Evolutionary conservation across 1,284 basidiomycete species (phyloP).

Genomic region (Melampsora americana): DNA sequence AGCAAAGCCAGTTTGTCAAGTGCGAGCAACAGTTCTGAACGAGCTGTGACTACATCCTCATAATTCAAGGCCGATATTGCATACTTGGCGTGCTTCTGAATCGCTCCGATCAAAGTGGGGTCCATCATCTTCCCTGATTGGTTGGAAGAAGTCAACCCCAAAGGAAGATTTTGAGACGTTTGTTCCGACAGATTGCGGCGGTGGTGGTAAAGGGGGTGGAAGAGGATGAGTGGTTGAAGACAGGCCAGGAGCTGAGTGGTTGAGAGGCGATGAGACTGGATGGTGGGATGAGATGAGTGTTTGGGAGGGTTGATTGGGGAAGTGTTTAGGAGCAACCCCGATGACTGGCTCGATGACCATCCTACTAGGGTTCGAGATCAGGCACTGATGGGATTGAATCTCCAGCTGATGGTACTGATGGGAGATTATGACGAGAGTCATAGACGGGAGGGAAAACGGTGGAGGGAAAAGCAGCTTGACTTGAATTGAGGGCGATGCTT

Average conservation of each 20-base stretch:
- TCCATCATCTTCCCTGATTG: constrained; percentile 57
- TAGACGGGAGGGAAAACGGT: constrained; percentile 20
- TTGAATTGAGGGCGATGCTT: constrained; percentile 18
- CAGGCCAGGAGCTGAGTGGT: constrained; percentile 30
- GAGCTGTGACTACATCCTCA: constrained; percentile 79
- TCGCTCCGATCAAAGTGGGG: constrained; percentile 64
- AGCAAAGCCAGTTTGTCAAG: constrained; percentile 13
- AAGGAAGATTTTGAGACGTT: constrained; percentile 50
- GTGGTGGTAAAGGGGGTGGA: constrained; percentile 47
- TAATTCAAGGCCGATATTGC: constrained; percentile 89
- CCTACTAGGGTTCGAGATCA: constrained; percentile 16
- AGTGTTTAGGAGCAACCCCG: constrained; percentile 48
- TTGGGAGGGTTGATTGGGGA: constrained; percentile 45
- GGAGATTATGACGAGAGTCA: constrained; percentile 38
- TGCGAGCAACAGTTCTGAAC: constrained; percentile 72
- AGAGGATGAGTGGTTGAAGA: constrained; percentile 43
- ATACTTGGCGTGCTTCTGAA: constrained; percentile 83
- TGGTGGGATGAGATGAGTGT: constrained; percentile 21
- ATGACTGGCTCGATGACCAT: constrained; percentile 17
- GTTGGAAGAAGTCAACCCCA: constrained; percentile 44
- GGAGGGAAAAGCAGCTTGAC: constrained; percentile 31
- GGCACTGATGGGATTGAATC: constrained; percentile 11
- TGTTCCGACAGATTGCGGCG: constrained; percentile 42
- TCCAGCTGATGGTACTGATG: constrained; percentile 12
- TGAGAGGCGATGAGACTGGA: constrained; percentile 43